Evolutionary conservation across 139 green algal genomes (phyloP).

Genomic region (Ettlia oleoabundans): DNA sequence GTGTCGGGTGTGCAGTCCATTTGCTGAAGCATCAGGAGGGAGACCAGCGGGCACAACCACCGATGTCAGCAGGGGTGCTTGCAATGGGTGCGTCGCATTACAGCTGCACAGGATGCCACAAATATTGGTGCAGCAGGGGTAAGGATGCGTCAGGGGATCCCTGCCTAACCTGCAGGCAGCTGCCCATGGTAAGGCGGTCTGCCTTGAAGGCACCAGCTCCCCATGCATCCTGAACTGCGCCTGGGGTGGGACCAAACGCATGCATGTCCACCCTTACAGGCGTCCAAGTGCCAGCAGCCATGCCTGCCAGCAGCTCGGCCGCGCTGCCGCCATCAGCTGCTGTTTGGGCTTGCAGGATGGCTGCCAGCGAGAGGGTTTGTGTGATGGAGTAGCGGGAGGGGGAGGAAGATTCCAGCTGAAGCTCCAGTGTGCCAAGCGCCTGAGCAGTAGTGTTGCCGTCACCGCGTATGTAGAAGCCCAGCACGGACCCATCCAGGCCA

Average conservation of each 20-base stretch:
- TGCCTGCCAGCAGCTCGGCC: background rate
- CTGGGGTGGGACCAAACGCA: background rate
- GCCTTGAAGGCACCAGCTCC: background rate
- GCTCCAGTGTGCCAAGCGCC: background rate
- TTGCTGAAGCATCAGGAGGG: background rate
- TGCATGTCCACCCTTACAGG: background rate
- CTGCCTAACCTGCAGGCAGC: constrained; percentile 34
- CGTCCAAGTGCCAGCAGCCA: background rate
- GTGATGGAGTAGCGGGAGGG: constrained; percentile 13
- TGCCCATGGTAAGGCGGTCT: constrained; percentile 12
- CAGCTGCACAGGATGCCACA: too few relatives aligned
- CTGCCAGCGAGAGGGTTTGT: background rate
- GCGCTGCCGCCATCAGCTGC: background rate
- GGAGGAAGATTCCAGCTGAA: constrained; percentile 16
- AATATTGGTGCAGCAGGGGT: too few relatives aligned
- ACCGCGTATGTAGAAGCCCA: constrained; percentile 13
- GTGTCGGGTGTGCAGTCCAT: background rate
- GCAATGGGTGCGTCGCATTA: too few relatives aligned
- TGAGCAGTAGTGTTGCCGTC: too few relatives aligned
- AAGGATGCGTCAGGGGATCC: too few relatives aligned
- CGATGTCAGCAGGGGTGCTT: too few relatives aligned
- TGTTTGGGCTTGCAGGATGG: background rate
- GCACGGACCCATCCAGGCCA: background rate
- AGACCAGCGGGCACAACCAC: background rate
- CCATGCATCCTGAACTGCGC: background rate